Evolutionary conservation across 1,284 basidiomycete species (phyloP), one percentile per base, ranked within the genome.

Genomic region (Pyrrhoderma lamaoense): DNA sequence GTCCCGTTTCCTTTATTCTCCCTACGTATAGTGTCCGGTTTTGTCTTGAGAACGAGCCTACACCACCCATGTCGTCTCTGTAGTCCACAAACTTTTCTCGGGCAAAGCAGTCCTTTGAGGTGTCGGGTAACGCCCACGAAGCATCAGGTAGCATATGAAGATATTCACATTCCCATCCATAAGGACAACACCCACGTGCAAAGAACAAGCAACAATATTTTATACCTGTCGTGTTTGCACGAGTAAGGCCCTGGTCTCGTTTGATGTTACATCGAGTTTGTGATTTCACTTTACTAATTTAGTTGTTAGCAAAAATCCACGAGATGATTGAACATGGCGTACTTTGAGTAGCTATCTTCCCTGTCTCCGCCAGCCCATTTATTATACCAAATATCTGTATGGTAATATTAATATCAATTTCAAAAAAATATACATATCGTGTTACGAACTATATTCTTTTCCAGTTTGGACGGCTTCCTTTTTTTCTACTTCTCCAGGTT

Each of bases 11-110:
- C 64, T 88, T 89, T 58, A 99, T 93, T 57, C 93, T 78, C 1
- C 93, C 95, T 42, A 99, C 82, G 65, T 99, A 99, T 16, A 99
- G 67, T 40, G 96, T 99, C 55, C 94, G 74, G 66, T 99, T 99
- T 65, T 93, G 83, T 38, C 93, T 74, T 62, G 87, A 89, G 70
- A 99, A 97, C 51, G 89, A 92, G 18, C 95, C 95, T 21, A 98
- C 95, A 66, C 95, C 95, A 60, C 95, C 96, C 95, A 99, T 99
- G 68, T 99, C 96, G 66, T 99, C 95, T 58, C 95, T 76, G 70
- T 98, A 99, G 66, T 94, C 93, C 1, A 93, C 76, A 67, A 97
- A 96, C 71, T 98, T 98, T 72, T 97, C 93, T 50, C 95, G 77
- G 0, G 93, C 93, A 64, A 99, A 99, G 65, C 93, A 93, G 67